A percentile compares a stretch with the other conserved stretches of the same genome.
Evolutionary conservation across 2,329 filamentous ascomycete genomes (phyloP).

Genomic region (Hymenoscyphus fraxineus): DNA sequence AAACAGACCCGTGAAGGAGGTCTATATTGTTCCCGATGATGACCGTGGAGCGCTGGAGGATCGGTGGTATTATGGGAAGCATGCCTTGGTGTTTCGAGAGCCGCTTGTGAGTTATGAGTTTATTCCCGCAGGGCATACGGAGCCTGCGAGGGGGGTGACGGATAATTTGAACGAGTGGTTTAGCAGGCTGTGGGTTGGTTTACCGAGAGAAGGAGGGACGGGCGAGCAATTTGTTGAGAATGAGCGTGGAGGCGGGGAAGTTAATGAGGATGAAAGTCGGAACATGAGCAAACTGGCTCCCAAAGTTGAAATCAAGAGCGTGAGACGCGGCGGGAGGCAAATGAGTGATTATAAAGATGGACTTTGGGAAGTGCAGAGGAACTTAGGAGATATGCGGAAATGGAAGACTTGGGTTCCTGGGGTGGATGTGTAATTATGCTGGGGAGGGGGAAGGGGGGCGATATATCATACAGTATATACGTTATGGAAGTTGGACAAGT

Average conservation of each 20-base stretch:
- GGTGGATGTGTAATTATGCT: not conserved
- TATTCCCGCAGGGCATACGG: constrained; percentile 2
- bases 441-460: not conserved
- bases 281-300: constrained; percentile 1
- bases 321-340: constrained; percentile 16
- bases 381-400: constrained; percentile 20
- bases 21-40: constrained; percentile 25
- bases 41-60: constrained; percentile 16
- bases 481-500: constrained; percentile 1
- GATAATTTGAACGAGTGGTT: constrained; percentile 21
- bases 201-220: not conserved
- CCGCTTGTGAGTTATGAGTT: constrained; percentile 17
- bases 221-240: not conserved
- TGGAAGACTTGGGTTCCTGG: constrained; percentile 23
- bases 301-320: constrained; percentile 19
- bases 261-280: not conserved
- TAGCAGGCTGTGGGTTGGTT: constrained; percentile 13
- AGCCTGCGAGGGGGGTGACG: constrained; percentile 14
- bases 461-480: not conserved
- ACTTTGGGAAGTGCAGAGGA: constrained; percentile 20
- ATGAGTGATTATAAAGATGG: constrained; percentile 21
- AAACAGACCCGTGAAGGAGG: constrained; percentile 15
- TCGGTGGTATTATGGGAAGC: constrained; percentile 21
- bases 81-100: constrained; percentile 16
- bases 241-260: not conserved